These are phyloP conservation scores for Metarhizium sp. DNA, from an alignment of 2,329 filamentous ascomycete genomes.

Conservation along the genomic window DNA sequence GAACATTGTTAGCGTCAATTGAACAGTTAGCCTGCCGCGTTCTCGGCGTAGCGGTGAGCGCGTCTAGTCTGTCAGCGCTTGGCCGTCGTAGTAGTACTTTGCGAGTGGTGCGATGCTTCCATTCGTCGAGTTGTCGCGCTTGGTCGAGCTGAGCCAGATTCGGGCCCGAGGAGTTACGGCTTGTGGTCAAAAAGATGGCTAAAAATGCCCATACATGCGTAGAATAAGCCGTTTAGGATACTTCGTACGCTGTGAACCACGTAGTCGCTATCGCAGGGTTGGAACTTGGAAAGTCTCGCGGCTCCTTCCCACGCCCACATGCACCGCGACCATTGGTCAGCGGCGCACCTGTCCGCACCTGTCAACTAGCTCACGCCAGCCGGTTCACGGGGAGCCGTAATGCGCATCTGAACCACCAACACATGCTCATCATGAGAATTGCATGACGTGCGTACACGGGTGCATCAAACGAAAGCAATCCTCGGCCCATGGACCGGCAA, in stretches of 20 bases:
- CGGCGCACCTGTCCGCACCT: no score
- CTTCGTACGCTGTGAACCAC: no score
- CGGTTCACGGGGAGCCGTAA: no score
- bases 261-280: no score
- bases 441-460: neutral
- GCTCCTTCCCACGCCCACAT: no score
- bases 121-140: neutral
- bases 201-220: no score
- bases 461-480: neutral
- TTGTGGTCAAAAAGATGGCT: no score
- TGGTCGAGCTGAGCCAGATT: neutral
- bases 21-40: neutral
- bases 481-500: conserved; percentile 8
- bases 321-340: no score
- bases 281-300: no score
- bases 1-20: neutral
- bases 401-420: neutral
- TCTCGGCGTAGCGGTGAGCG: neutral
- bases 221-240: no score
- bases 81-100: neutral
- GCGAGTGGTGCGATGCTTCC: neutral
- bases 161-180: neutral
- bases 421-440: no score
- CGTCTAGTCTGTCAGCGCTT: neutral
- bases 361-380: no score